Evolutionary conservation across 805 yeast species (phyloP).

Genomic region (Cyberlindnera petersonii): DNA sequence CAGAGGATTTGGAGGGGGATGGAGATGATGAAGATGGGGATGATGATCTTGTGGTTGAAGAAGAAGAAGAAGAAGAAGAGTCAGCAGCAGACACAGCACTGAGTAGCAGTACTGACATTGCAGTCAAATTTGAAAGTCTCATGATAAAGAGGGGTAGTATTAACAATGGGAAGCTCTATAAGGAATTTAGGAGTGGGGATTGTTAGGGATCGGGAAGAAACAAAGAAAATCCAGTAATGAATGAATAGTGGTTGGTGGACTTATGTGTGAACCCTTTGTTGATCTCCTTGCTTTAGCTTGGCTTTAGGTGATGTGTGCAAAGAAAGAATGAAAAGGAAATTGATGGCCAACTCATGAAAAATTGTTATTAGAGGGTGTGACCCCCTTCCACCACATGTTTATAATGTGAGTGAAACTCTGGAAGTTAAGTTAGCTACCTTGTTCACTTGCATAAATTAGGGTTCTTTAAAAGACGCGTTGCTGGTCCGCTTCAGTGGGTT

Average conservation of each 20-base stretch:
- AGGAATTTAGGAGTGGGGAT: background rate
- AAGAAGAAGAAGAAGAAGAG: conserved; percentile 1
- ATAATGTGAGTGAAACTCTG: too few relatives aligned
- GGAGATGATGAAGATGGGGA: background rate
- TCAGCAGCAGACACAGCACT: background rate
- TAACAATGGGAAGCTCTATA: background rate
- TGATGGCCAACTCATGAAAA: too few relatives aligned
- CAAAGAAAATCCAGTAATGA: background rate
- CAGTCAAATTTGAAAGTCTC: background rate
- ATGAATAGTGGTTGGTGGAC: conserved; percentile 1
- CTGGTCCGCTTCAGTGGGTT: too few relatives aligned
- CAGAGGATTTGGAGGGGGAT: background rate
- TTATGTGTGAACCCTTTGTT: too few relatives aligned
- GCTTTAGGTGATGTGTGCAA: too few relatives aligned
- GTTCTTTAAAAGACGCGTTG: too few relatives aligned
- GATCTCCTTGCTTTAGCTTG: too few relatives aligned
- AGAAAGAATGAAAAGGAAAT: too few relatives aligned
- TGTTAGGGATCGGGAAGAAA: background rate
- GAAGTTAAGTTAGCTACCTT: too few relatives aligned
- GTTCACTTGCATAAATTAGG: too few relatives aligned
- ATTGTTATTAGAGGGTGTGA: too few relatives aligned
- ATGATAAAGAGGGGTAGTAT: background rate
- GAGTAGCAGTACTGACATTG: background rate
- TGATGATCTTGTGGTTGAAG: background rate
- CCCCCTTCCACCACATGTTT: too few relatives aligned